Evolutionary conservation across 306 rosid species (phyloP).

Genomic region (Corylus avellana): DNA sequence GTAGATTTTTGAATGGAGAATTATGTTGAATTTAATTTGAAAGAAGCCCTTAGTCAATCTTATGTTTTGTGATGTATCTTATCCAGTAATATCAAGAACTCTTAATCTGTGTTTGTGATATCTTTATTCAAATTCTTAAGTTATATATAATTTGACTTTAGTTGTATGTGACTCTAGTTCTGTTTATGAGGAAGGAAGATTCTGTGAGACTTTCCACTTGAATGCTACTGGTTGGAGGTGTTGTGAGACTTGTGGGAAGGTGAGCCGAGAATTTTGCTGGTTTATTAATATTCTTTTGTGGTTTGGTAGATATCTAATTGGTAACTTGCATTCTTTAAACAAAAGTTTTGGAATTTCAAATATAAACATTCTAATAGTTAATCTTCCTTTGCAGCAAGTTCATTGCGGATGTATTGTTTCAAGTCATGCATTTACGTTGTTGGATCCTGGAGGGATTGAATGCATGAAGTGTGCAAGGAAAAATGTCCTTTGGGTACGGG

Average conservation of each 20-base stretch:
- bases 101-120: neutral
- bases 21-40: constrained; percentile 9
- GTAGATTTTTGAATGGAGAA: constrained; percentile 5
- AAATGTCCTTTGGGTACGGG: constrained; percentile 66
- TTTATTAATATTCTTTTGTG: constrained; percentile 10
- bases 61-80: neutral
- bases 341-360: constrained; percentile 20
- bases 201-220: constrained; percentile 82
- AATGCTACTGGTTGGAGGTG: constrained; percentile 93
- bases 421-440: constrained; percentile 59
- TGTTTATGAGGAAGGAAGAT: constrained; percentile 89
- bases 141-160: constrained; percentile 22
- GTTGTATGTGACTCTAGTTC: constrained; percentile 43
- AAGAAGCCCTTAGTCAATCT: constrained; percentile 7
- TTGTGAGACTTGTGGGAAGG: constrained; percentile 96
- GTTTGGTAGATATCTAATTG: constrained; percentile 20
- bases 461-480: constrained; percentile 91
- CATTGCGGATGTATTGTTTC: constrained; percentile 99
- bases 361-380: constrained; percentile 26
- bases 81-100: neutral
- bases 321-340: constrained; percentile 4
- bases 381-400: constrained; percentile 69
- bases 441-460: constrained; percentile 99
- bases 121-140: constrained; percentile 7
- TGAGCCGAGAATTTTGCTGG: constrained; percentile 36